A percentile compares a stretch with the other conserved stretches of the same genome.
Conservation (phyloP, 2,329 filamentous ascomycete species). For the Achaetomium macrosporum region DNA sequence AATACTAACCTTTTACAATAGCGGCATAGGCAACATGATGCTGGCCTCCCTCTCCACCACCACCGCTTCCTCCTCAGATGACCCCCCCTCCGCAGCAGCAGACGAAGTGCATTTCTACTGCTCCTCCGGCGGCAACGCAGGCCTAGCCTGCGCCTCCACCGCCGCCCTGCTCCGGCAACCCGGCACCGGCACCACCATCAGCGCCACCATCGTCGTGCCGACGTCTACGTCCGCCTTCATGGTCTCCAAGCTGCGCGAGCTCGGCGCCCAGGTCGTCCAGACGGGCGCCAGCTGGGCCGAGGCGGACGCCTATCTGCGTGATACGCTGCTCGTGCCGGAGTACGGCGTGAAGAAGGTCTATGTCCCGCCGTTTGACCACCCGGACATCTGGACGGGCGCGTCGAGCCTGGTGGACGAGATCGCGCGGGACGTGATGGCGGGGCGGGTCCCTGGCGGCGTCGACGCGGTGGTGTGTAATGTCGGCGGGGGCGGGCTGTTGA, state of each 20-base stretch:
- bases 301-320: slow-evolving; percentile 59
- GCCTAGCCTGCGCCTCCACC: slow-evolving; percentile 70
- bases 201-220: slow-evolving; percentile 71
- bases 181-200: too few relatives aligned
- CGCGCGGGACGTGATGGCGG: slow-evolving; percentile 30
- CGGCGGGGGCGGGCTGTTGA: slow-evolving; percentile 65
- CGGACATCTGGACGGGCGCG: slow-evolving; percentile 61
- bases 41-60: slow-evolving; percentile 39
- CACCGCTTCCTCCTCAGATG: slow-evolving; percentile 12
- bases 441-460: slow-evolving; percentile 35
- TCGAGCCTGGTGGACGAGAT: slow-evolving; percentile 48
- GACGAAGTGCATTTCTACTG: slow-evolving; percentile 57
- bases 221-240: slow-evolving; percentile 58
- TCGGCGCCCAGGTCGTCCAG: slow-evolving; percentile 62
- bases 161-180: slow-evolving; percentile 54
- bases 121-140: slow-evolving; percentile 73
- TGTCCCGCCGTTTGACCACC: slow-evolving; percentile 61
- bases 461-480: slow-evolving; percentile 65
- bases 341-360: slow-evolving; percentile 42
- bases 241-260: slow-evolving; percentile 58
- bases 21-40: slow-evolving; percentile 66
- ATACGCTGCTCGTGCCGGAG: slow-evolving; percentile 40
- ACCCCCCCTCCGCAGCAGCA: slow-evolving; percentile 26
- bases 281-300: slow-evolving; percentile 62
- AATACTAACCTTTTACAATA: slow-evolving; percentile 5